Conservation (phyloP, 176 grass and related monocot genomes). For the Aegilops umbellulata region DNA sequence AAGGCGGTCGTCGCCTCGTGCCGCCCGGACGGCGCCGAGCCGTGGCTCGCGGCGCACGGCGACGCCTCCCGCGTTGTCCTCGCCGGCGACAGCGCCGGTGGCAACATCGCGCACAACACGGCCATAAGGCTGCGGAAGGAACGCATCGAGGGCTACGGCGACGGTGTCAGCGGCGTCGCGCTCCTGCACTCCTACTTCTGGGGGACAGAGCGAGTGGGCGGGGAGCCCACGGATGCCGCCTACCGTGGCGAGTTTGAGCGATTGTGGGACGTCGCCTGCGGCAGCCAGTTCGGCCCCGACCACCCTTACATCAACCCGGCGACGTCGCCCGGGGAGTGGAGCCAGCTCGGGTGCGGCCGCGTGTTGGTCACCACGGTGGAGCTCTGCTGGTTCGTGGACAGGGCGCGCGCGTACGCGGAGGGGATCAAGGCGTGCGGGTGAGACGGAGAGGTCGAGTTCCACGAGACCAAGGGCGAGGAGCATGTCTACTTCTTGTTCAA, state of each 20-base stretch:
- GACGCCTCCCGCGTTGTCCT: neutral
- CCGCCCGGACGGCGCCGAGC: neutral
- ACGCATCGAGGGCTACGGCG: slow-evolving; percentile 25
- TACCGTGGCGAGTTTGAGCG: slow-evolving; percentile 39
- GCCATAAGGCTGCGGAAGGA: slow-evolving; percentile 51
- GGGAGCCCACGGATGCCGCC: slow-evolving; percentile 28
- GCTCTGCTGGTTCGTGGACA: slow-evolving; percentile 56
- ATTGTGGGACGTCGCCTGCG: slow-evolving; percentile 45
- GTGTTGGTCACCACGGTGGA: slow-evolving; percentile 65
- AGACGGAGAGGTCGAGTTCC: slow-evolving; percentile 41
- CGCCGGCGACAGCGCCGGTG: neutral
- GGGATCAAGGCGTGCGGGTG: slow-evolving; percentile 33
- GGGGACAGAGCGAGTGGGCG: slow-evolving; percentile 40
- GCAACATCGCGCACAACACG: slow-evolving; percentile 35
- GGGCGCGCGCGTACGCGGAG: slow-evolving; percentile 20
- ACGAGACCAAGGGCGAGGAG: slow-evolving; percentile 53
- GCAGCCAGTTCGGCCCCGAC: slow-evolving; percentile 33
- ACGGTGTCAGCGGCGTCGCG: neutral
- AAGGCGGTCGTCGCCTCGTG: neutral
- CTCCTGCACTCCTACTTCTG: slow-evolving; percentile 67
- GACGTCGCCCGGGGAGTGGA: slow-evolving; percentile 40
- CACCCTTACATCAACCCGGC: slow-evolving; percentile 44
- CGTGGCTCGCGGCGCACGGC: neutral
- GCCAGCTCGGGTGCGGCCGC: slow-evolving; percentile 35
- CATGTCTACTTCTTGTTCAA: slow-evolving; percentile 56